Evolutionary conservation across 495 filamentous ascomycete species (phyloP).

Genomic region (Sabuloglossum arenarium): DNA sequence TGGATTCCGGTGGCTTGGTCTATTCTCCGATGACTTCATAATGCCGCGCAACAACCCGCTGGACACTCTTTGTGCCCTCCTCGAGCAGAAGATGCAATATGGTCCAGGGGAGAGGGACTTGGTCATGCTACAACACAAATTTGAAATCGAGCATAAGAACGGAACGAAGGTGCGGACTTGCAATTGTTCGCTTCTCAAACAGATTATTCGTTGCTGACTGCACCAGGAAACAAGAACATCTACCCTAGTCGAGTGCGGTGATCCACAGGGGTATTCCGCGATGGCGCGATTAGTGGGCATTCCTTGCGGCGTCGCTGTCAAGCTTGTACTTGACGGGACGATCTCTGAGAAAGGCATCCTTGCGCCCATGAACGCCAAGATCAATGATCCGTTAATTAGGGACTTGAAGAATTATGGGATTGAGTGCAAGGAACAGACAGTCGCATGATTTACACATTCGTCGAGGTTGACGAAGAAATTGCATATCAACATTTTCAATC

Average conservation of each 20-base stretch:
- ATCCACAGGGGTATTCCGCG: conserved; percentile 55
- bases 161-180: conserved; percentile 27
- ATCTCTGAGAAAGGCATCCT: conserved; percentile 60
- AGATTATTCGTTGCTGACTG: background rate
- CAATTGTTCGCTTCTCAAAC: no score
- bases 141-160: conserved; percentile 70
- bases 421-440: conserved; percentile 18
- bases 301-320: conserved; percentile 35
- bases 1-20: conserved; percentile 68
- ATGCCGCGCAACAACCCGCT: conserved; percentile 60
- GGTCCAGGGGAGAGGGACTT: conserved; percentile 68
- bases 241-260: conserved; percentile 75
- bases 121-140: conserved; percentile 62
- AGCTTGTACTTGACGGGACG: conserved; percentile 67
- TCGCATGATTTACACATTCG: no score
- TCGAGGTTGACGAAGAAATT: no score
- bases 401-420: conserved; percentile 24
- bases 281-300: conserved; percentile 54
- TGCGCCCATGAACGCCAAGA: conserved; percentile 57
- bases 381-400: conserved; percentile 36
- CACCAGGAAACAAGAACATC: conserved; percentile 52
- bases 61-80: conserved; percentile 73
- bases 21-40: conserved; percentile 61
- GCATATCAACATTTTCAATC: no score
- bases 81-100: conserved; percentile 86